Evolutionary conservation across 148 eudicot species (phyloP), one percentile per base, ranked within the genome.

Genomic region (Simmondsia chinensis): DNA sequence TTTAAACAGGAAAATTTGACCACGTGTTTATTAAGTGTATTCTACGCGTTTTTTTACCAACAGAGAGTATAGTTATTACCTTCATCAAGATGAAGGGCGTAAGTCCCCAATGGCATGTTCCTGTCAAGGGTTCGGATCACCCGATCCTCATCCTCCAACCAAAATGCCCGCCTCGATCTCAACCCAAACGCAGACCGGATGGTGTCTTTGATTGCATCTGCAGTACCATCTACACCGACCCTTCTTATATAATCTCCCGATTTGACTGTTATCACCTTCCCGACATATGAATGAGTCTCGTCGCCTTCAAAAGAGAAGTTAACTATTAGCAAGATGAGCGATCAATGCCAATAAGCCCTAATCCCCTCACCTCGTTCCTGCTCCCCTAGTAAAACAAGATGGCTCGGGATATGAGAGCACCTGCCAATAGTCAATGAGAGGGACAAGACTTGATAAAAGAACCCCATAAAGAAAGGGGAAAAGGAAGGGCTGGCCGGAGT

Each of bases 101-200:
- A 87, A 39, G 66, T 71, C 15, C 85, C 88, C 21, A 82, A 9
- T 20, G 94, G 94, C 96, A 87, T 79, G 36, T 76, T 88, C 53
- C 88, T 69, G 51, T 87, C 94, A 59, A 87, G 69, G 25, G 79
- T 62, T 28, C 94, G 75, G 43, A 79, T 69, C 18, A 87, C 57
- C 54, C 68, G 76, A 48, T 79, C 80, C 54, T 76, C 94, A 56
- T 87, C 96, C 69, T 87, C 94, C 69, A 87, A 58, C 94, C 96
- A 87, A 74, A 87, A 82, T 27, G 88, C 82, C 6, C 96, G 72
- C 30, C 63, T 87, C 26, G 88, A 71, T 69, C 96, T 63, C 30
- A 87, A 61, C 50, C 88, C 58, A 65, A 82, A 87, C 28, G 88
- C 78, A 24, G 88, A 87, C 45, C 74, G 79, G 57, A 82, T 82